A percentile compares a stretch with the other conserved stretches of the same genome.
phyloP scores from a whole-genome alignment of 176 grass and related monocot species.

The Eleusine indica region DNA sequence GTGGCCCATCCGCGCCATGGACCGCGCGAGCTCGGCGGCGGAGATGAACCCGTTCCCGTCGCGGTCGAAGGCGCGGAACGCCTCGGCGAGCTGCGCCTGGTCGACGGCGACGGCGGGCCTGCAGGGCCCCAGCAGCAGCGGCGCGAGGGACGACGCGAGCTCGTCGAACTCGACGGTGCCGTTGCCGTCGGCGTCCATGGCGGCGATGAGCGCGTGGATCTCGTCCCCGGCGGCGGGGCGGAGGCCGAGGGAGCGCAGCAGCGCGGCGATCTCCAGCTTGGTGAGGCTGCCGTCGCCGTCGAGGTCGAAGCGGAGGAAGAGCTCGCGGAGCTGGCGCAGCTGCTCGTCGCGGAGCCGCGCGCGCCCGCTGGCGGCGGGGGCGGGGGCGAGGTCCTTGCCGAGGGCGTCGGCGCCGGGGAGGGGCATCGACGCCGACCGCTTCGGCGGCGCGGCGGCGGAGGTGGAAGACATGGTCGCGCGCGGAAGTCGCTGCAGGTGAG shows the following conservation, averaged over 20 bases:
- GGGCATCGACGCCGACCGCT: slow-evolving; percentile 43
- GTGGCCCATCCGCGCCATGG: slow-evolving; percentile 66
- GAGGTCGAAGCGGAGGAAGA: slow-evolving; percentile 63
- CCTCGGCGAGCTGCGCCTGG: slow-evolving; percentile 63
- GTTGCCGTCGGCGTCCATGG: slow-evolving; percentile 61
- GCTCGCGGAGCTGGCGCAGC: slow-evolving; percentile 56
- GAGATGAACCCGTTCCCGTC: slow-evolving; percentile 70
- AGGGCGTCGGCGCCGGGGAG: background rate
- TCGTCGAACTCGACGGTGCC: slow-evolving; percentile 68
- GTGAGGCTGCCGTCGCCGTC: slow-evolving; percentile 69
- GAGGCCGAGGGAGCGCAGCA: slow-evolving; percentile 59
- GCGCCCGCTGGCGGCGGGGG: slow-evolving; percentile 15
- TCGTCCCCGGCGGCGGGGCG: slow-evolving; percentile 51
- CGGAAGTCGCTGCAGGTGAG: background rate
- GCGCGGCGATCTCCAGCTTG: slow-evolving; percentile 57
- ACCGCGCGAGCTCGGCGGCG: slow-evolving; percentile 67
- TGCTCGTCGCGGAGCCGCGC: slow-evolving; percentile 53
- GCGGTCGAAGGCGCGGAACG: slow-evolving; percentile 61
- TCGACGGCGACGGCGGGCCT: slow-evolving; percentile 53
- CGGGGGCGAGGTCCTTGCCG: slow-evolving; percentile 11
- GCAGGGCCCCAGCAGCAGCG: slow-evolving; percentile 54
- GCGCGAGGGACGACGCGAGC: slow-evolving; percentile 51
- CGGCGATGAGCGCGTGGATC: slow-evolving; percentile 57
- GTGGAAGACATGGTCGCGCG: slow-evolving; percentile 17
- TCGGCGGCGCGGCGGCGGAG: slow-evolving; percentile 7